Evolutionary conservation across 768 basidiomycete genomes (phyloP).

Genomic region (Kwoniella sp.): DNA sequence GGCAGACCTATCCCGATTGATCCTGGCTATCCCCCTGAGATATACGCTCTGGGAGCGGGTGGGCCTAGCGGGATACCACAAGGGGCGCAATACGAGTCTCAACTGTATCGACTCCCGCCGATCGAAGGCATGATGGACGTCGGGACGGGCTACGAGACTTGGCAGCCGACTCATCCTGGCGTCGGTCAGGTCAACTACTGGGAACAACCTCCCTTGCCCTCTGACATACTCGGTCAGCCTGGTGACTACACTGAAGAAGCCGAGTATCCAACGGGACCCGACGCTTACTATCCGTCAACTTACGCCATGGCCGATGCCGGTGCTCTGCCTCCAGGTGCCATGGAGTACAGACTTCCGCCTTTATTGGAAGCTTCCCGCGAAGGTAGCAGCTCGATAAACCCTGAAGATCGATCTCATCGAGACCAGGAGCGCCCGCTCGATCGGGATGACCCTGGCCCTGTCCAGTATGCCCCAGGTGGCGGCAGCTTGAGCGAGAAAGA

Average conservation of each 20-base stretch:
- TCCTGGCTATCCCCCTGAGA: not conserved
- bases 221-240: not conserved
- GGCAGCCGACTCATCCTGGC: not conserved
- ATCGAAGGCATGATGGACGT: constrained; percentile 16
- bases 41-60: not conserved
- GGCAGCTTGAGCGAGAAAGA: too few relatives aligned
- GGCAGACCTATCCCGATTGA: constrained; percentile 16
- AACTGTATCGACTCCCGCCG: constrained; percentile 37
- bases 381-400: not conserved
- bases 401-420: too few relatives aligned
- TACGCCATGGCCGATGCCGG: not conserved
- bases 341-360: constrained; percentile 19
- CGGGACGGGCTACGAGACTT: constrained; percentile 6
- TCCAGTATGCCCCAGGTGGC: too few relatives aligned
- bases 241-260: too few relatives aligned
- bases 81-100: not conserved
- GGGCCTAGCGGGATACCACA: not conserved
- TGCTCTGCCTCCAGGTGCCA: not conserved
- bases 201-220: constrained; percentile 3
- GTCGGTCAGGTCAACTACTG: constrained; percentile 7
- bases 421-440: too few relatives aligned
- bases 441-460: too few relatives aligned
- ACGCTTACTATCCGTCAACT: constrained; percentile 4
- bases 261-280: not conserved
- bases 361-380: constrained; percentile 11